Percentiles rank a stretch among this genome's conserved stretches.
These are phyloP conservation scores for Teratosphaeria nubilosa DNA, from an alignment of 2,329 filamentous ascomycete species.

Conservation along the genomic window DNA sequence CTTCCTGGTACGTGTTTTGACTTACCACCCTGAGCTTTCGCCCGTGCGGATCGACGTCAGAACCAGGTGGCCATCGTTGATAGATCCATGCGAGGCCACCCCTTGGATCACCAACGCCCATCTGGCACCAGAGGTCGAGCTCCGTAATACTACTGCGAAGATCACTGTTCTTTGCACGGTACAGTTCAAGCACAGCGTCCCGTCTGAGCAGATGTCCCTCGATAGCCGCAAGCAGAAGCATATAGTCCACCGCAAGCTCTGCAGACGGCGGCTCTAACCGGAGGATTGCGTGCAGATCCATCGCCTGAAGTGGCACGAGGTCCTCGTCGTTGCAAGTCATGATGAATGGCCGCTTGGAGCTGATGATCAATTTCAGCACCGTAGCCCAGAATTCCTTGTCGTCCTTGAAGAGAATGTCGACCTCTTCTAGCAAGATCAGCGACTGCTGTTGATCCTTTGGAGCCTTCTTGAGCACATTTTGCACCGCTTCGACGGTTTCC, in stretches of 20 bases:
- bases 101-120: conserved; percentile 80
- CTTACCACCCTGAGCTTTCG: conserved; percentile 69
- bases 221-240: conserved; percentile 72
- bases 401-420: conserved; percentile 87
- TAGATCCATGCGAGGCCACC: conserved; percentile 87
- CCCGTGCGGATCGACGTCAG: conserved; percentile 57
- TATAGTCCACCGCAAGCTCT: conserved; percentile 64
- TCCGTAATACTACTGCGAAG: conserved; percentile 73
- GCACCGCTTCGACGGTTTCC: conserved; percentile 15
- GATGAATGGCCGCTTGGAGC: conserved; percentile 84
- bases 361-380: conserved; percentile 62
- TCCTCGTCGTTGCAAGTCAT: conserved; percentile 91
- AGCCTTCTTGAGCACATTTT: conserved; percentile 25
- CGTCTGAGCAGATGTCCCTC: conserved; percentile 75
- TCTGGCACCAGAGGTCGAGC: conserved; percentile 93
- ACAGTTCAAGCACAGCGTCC: conserved; percentile 58
- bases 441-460: conserved; percentile 68
- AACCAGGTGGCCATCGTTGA: conserved; percentile 62
- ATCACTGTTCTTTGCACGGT: conserved; percentile 58
- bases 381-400: conserved; percentile 92
- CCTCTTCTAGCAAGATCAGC: conserved; percentile 85
- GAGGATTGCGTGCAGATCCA: conserved; percentile 79
- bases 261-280: conserved; percentile 58
- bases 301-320: conserved; percentile 61
- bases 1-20: conserved; percentile 61